A percentile compares a stretch with the other conserved stretches of the same genome.
Evolutionary conservation across 179 eudicot genomes (phyloP).

Genomic region (Camellia oleifera): DNA sequence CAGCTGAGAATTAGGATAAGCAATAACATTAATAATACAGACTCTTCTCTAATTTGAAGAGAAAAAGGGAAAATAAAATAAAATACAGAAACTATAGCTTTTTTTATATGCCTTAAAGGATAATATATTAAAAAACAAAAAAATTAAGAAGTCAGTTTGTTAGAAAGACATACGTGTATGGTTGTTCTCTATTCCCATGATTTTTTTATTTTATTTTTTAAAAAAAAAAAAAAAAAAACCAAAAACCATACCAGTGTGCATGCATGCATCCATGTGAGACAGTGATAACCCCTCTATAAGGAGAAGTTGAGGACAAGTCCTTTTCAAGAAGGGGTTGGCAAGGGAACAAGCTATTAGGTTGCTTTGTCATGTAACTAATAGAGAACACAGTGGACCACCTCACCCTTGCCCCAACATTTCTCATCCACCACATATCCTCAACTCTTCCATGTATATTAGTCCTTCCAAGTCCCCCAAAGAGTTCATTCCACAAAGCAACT

Average conservation of each 20-base stretch:
- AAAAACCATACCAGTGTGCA: not conserved
- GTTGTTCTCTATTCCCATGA: no score
- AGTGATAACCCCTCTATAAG: not conserved
- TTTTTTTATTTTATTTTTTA: no score
- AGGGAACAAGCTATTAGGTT: not conserved
- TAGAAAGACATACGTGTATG: not conserved
- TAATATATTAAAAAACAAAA: not conserved
- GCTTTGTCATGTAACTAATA: slow-evolving; percentile 17
- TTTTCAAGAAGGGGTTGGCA: not conserved
- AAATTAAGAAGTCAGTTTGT: no score
- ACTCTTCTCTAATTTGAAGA: no score
- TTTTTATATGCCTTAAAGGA: no score
- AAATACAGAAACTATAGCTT: no score
- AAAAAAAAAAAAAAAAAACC: no score
- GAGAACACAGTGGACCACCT: not conserved
- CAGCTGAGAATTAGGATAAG: not conserved
- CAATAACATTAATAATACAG: not conserved
- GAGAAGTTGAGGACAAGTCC: slow-evolving; percentile 12
- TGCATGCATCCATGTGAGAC: not conserved
- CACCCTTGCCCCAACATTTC: slow-evolving; percentile 2
- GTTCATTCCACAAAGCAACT: not conserved
- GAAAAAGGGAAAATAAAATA: no score
- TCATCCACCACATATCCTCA: slow-evolving; percentile 13
- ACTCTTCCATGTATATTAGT: not conserved
- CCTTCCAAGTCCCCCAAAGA: not conserved